Evolutionary conservation across 2,329 filamentous ascomycete species (phyloP).

Genomic region (Knufia petricola): DNA sequence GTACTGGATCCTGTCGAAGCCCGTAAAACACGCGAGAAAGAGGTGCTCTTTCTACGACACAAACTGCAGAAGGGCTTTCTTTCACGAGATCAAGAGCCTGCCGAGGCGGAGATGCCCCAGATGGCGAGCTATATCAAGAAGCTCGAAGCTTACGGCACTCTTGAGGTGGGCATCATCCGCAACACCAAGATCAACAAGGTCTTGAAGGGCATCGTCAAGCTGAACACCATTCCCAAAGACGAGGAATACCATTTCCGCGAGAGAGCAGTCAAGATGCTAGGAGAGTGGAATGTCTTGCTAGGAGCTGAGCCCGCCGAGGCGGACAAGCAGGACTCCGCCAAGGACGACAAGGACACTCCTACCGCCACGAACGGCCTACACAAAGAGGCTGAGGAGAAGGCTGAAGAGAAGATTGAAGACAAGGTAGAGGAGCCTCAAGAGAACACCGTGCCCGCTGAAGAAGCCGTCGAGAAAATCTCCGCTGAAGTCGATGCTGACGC

Average conservation of each 20-base stretch:
- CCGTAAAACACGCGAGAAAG: slow-evolving; percentile 46
- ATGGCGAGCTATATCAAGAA: slow-evolving; percentile 48
- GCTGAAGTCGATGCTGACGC: slow-evolving; percentile 23
- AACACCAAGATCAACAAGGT: slow-evolving; percentile 98
- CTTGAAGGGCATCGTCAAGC: slow-evolving; percentile 83
- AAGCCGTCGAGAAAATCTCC: slow-evolving; percentile 28
- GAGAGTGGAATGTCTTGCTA: slow-evolving; percentile 82
- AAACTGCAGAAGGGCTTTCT: slow-evolving; percentile 91
- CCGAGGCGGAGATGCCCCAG: slow-evolving; percentile 53
- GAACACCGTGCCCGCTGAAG: slow-evolving; percentile 26
- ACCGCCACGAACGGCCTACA: slow-evolving; percentile 29
- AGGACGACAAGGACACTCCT: slow-evolving; percentile 33
- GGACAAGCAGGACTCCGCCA: slow-evolving; percentile 23
- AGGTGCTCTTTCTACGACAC: slow-evolving; percentile 85
- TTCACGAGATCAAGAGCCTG: slow-evolving; percentile 71
- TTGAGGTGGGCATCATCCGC: slow-evolving; percentile 82
- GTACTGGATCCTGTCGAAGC: slow-evolving; percentile 46
- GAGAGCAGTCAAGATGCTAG: slow-evolving; percentile 68
- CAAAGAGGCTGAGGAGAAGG: slow-evolving; percentile 28
- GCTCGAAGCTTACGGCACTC: slow-evolving; percentile 67
- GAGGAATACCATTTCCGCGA: slow-evolving; percentile 83
- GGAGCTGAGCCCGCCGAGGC: slow-evolving; percentile 45
- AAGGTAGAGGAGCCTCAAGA: slow-evolving; percentile 22
- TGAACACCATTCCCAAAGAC: slow-evolving; percentile 75
- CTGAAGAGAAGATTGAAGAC: slow-evolving; percentile 28